Conservation (phyloP, 73 alveolate species). For the Blepharisma japonicum region DNA sequence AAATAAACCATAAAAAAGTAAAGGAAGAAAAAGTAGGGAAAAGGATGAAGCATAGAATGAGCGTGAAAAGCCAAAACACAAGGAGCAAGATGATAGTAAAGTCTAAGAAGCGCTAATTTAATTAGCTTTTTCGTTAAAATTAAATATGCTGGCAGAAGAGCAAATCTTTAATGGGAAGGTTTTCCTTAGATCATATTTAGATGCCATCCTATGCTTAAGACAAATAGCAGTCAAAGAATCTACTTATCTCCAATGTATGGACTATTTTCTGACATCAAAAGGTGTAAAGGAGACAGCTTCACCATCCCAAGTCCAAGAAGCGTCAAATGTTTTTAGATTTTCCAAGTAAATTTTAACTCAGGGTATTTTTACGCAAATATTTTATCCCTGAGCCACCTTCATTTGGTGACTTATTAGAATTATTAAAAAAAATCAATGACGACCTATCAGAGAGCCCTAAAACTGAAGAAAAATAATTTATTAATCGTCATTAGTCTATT, state of each 20-base stretch:
- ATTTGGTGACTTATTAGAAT: background rate
- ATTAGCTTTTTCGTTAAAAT: no score
- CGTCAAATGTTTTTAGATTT: conserved; percentile 3
- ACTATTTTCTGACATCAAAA: background rate
- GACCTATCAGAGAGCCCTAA: no score
- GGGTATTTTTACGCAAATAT: background rate
- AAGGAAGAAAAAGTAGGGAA: background rate
- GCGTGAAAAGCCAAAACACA: background rate
- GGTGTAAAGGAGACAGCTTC: background rate
- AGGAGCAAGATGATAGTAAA: conserved; percentile 1
- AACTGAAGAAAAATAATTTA: no score
- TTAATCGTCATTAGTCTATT: no score
- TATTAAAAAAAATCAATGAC: background rate
- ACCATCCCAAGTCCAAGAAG: background rate
- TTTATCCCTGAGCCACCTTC: conserved; percentile 11
- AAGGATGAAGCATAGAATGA: background rate
- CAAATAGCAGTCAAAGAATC: background rate
- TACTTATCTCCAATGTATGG: background rate
- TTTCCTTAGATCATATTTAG: background rate
- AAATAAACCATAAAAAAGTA: background rate
- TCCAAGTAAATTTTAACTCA: background rate
- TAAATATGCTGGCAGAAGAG: conserved; percentile 5
- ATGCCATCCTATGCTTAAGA: background rate
- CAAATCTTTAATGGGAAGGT: conserved; percentile 16
- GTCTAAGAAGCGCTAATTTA: no score